A percentile compares a stretch with the other conserved stretches of the same genome.
Evolutionary conservation across 345 rosid genomes (phyloP).

Genomic region (Passiflora organensis): DNA sequence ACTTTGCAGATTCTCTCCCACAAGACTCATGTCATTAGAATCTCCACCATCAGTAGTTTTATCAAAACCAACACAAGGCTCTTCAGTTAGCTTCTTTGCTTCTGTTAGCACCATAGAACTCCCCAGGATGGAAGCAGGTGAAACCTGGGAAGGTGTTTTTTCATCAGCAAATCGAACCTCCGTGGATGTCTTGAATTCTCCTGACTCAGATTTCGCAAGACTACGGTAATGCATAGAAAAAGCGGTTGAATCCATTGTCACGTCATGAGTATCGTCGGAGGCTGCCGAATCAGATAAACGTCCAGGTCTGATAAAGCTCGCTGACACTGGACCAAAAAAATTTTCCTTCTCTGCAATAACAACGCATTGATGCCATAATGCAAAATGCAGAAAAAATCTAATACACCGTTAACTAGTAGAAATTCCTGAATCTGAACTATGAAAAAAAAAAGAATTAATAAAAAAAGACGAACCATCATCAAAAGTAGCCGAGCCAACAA

Average conservation of each 20-base stretch:
- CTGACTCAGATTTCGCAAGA: slow-evolving; percentile 61
- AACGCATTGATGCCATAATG: slow-evolving; percentile 6
- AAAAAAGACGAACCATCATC: slow-evolving; percentile 50
- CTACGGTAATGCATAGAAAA: slow-evolving; percentile 90
- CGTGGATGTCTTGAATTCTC: slow-evolving; percentile 49
- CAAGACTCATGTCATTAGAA: slow-evolving; percentile 85
- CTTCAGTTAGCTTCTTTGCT: slow-evolving; percentile 39
- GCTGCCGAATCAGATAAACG: slow-evolving; percentile 58
- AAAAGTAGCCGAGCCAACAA: slow-evolving; percentile 61
- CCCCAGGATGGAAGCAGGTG: slow-evolving; percentile 42
- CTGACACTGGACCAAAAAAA: slow-evolving; percentile 86
- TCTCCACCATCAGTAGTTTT: slow-evolving; percentile 57
- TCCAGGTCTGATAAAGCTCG: slow-evolving; percentile 69
- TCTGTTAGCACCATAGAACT: slow-evolving; percentile 56
- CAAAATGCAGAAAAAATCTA: slow-evolving; percentile 8
- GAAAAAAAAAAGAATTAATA: not conserved
- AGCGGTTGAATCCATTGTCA: slow-evolving; percentile 90
- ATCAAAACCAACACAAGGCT: slow-evolving; percentile 25
- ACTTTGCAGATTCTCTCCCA: slow-evolving; percentile 50
- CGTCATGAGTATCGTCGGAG: slow-evolving; percentile 65
- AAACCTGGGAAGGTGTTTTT: slow-evolving; percentile 43
- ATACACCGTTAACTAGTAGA: not conserved
- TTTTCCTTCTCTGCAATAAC: slow-evolving; percentile 32
- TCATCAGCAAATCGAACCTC: slow-evolving; percentile 38
- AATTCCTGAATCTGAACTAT: not conserved